Percentiles rank a stretch among this genome's conserved stretches.
phyloP scores from a whole-genome alignment of 177 flowering plant genomes.

The Vitis hybrid region DNA sequence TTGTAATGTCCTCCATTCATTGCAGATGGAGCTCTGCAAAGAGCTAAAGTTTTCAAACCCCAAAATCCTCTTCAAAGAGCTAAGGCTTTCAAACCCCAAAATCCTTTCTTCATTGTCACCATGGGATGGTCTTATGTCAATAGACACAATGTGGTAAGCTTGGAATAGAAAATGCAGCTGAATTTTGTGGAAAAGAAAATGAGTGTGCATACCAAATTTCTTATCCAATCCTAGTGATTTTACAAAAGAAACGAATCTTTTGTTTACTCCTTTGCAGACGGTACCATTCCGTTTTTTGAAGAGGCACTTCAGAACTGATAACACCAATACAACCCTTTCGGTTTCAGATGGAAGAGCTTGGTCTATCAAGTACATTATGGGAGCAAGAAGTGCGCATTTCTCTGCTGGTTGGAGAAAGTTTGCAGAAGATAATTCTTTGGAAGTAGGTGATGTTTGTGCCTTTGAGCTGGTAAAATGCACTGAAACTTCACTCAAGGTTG shows the following conservation, averaged over 20 bases:
- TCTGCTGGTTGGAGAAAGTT: slow-evolving; percentile 14
- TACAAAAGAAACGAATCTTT: too few relatives aligned
- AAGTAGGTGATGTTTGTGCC: slow-evolving; percentile 8
- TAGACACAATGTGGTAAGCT: neutral
- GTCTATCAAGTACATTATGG: too few relatives aligned
- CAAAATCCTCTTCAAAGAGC: too few relatives aligned
- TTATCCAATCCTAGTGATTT: too few relatives aligned
- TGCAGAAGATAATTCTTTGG: neutral
- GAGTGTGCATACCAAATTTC: too few relatives aligned
- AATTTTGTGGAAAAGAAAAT: too few relatives aligned
- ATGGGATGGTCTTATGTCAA: slow-evolving; percentile 14
- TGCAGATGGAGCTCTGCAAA: slow-evolving; percentile 9
- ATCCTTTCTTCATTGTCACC: slow-evolving; percentile 6
- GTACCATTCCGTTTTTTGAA: neutral
- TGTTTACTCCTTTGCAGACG: slow-evolving; percentile 3
- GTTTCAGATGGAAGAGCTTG: slow-evolving; percentile 1
- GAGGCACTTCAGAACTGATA: neutral
- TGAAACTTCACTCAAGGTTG: neutral
- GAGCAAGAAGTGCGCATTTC: neutral
- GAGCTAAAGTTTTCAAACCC: slow-evolving; percentile 3
- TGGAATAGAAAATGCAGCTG: too few relatives aligned
- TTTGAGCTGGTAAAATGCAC: neutral
- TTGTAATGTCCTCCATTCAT: neutral
- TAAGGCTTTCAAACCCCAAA: neutral
- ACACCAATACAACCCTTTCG: neutral